A percentile compares a stretch with the other conserved stretches of the same genome.
Conservation (phyloP, 2,329 filamentous ascomycete species). For the Paraphaeosphaeria sporulosa region DNA sequence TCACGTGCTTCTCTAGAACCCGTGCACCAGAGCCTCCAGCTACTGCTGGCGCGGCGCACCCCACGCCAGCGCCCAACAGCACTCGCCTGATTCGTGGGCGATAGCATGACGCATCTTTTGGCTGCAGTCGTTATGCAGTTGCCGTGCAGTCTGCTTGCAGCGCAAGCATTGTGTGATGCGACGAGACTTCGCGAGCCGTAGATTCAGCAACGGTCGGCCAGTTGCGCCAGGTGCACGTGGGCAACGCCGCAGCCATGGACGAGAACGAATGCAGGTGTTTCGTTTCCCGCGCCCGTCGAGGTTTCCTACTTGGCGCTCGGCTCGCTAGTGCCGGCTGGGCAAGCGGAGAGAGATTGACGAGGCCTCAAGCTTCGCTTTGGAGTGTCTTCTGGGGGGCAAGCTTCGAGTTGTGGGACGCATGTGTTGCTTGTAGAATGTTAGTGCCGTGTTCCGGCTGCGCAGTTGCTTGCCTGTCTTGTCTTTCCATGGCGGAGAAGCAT, state of each 20-base stretch:
- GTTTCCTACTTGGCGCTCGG: neutral
- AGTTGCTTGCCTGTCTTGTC: conserved; percentile 1
- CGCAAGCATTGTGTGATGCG: conserved; percentile 9
- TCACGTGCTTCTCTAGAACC: neutral
- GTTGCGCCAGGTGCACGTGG: neutral
- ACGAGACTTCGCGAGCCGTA: neutral
- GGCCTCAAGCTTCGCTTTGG: neutral
- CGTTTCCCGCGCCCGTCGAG: neutral
- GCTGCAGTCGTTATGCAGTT: neutral
- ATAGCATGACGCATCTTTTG: neutral
- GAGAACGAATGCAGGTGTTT: neutral
- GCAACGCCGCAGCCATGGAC: neutral
- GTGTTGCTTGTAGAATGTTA: neutral
- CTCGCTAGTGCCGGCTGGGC: conserved; percentile 7
- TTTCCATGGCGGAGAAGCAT: conserved; percentile 6
- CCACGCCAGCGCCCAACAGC: conserved; percentile 2
- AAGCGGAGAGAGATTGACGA: conserved; percentile 2
- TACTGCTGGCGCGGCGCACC: neutral
- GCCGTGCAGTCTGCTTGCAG: conserved; percentile 1
- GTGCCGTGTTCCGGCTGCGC: neutral
- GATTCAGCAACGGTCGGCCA: neutral
- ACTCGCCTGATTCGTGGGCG: neutral
- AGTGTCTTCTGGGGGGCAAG: neutral
- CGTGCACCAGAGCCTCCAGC: neutral
- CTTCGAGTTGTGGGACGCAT: neutral